Base-by-base conservation (phyloP, 768 basidiomycete species). In the Rhodotorula toruloides region DNA sequence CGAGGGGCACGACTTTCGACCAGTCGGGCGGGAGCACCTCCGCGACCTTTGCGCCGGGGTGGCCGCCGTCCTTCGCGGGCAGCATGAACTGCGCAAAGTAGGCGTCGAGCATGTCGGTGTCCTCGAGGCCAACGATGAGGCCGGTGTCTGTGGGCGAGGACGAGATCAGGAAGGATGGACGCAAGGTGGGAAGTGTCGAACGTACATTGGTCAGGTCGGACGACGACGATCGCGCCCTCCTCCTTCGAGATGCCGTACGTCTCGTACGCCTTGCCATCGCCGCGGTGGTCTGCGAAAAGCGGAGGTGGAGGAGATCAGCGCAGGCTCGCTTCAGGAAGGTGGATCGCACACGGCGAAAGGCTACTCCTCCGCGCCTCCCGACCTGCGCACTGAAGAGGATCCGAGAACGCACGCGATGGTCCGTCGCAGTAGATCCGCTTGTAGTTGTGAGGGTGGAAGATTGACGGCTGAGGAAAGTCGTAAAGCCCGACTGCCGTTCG, bases 181-280 rank as follows among this genome's bases (percentile, higher is more conserved):
- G 13, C 13, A 44, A 31, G 42, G 39, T 43, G 31, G 22, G 29
- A 52, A 60, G 48, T 8, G 21, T 16, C 9, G 13, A 9, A 64
- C 69, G 43, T 27, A 72, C 73, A 73, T 53, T 70, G 68, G 57
- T 75, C 74, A 0, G 74, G 74, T 1, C 74, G 69, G 19, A 75
- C 66, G 46, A 75, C 72, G 13, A 75, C 61, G 46, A 75, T 54
- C 3, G 74, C 74, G 7, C 74, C 74, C 19, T 57, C 61, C 40
- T 71, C 67, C 29, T 71, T 68, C 44, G 55, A 53, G 64, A 75
- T 73, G 21, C 74, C 74, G 61, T 74, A 75, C 8, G 63, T 54
- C 40, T 74, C 73, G 72, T 75, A 75, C 9, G 70, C 69, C 46
- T 74, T 66, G 48, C 71, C 74, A 53, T 74, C 66, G 21, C 74